These are phyloP conservation scores for Aristolochia fimbriata DNA, from an alignment of 164 flowering plant genomes.

Conservation along the genomic window DNA sequence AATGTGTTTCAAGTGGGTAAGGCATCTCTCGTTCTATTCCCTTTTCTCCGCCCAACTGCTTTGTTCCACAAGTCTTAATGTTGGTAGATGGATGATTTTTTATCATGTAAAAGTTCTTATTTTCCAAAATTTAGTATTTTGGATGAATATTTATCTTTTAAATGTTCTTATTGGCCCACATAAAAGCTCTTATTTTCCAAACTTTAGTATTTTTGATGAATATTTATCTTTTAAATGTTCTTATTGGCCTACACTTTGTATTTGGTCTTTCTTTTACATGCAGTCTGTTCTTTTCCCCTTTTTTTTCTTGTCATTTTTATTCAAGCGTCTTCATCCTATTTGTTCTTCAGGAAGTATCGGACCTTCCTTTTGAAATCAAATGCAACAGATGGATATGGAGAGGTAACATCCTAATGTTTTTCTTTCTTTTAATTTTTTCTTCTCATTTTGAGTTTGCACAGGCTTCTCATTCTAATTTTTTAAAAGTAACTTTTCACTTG, in stretches of 20 bases:
- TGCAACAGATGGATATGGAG: conserved; percentile 19
- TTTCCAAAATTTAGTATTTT: not conserved
- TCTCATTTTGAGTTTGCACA: too few relatives aligned
- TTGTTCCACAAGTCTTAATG: not conserved
- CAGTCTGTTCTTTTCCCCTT: not conserved
- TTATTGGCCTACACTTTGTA: not conserved
- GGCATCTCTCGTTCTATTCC: not conserved
- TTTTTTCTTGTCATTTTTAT: not conserved
- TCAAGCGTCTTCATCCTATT: not conserved
- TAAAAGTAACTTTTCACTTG: not conserved
- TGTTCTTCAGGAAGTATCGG: conserved; percentile 60
- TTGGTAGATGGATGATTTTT: not conserved
- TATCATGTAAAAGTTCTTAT: not conserved
- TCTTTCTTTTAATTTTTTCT: too few relatives aligned
- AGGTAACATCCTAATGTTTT: conserved; percentile 25
- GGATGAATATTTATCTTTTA: not conserved
- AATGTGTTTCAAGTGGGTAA: conserved; percentile 79
- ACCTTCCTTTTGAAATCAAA: conserved; percentile 47
- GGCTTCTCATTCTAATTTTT: not conserved
- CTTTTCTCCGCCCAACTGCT: not conserved
- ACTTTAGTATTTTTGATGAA: not conserved
- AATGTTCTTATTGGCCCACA: not conserved
- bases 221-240: not conserved
- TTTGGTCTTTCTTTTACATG: too few relatives aligned
- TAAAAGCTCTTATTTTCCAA: not conserved